phyloP scores from a whole-genome alignment of 768 basidiomycete genomes.

The Crucibulum laeve region DNA sequence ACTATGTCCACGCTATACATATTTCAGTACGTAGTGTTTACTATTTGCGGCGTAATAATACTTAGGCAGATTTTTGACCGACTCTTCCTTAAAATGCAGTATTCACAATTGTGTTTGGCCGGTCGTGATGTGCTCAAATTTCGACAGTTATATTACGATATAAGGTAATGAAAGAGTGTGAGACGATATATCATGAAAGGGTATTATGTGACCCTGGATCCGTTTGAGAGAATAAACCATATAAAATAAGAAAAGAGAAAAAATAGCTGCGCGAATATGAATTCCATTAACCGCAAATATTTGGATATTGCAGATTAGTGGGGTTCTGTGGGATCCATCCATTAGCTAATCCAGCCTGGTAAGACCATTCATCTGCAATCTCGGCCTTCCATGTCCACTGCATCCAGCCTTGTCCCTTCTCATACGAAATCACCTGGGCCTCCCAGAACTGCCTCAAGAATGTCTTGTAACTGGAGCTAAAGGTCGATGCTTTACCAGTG shows the following conservation, averaged over 20 bases:
- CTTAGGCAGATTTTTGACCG: no score
- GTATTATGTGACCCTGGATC: no score
- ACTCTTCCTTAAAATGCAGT: no score
- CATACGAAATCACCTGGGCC: constrained; percentile 73
- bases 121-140: no score
- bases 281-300: constrained; percentile 47
- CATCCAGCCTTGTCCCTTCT: constrained; percentile 70
- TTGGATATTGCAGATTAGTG: constrained; percentile 47
- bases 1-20: no score
- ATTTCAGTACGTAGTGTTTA: no score
- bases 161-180: no score
- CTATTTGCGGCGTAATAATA: no score
- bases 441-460: constrained; percentile 84
- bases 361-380: constrained; percentile 84
- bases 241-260: not conserved
- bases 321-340: constrained; percentile 81
- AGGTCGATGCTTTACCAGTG: constrained; percentile 72
- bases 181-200: no score
- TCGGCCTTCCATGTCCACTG: constrained; percentile 88
- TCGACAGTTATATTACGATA: no score
- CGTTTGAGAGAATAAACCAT: not conserved
- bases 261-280: constrained; percentile 1
- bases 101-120: no score
- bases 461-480: constrained; percentile 74
- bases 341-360: constrained; percentile 70